Percentiles rank a stretch among this genome's conserved stretches.
These are phyloP conservation scores for Puccinia coronata DNA, from an alignment of 1,284 basidiomycete species.

Conservation along the genomic window DNA sequence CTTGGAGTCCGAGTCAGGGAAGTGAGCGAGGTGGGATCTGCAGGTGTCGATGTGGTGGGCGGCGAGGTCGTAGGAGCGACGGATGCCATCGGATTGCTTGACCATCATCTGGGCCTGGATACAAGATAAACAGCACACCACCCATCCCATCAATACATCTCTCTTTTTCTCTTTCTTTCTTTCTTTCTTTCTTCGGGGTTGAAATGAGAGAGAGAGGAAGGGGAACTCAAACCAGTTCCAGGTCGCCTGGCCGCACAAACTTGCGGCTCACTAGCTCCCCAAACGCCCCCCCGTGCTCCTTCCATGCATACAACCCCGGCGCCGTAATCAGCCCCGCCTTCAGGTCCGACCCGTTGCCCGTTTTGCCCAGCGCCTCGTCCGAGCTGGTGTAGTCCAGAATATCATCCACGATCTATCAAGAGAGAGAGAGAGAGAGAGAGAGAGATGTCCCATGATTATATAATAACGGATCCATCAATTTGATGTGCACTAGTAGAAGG, in stretches of 20 bases:
- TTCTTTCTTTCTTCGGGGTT: too few species aligned
- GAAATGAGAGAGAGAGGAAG: slow-evolving; percentile 21
- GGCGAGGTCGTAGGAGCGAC: not conserved
- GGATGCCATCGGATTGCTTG: not conserved
- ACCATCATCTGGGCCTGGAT: slow-evolving; percentile 1
- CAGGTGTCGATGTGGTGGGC: not conserved
- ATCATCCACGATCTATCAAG: slow-evolving; percentile 82
- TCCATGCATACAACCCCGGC: slow-evolving; percentile 91
- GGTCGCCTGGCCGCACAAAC: slow-evolving; percentile 79
- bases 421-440: too few species aligned
- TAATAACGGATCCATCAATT: not conserved
- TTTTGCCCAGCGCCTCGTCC: slow-evolving; percentile 71
- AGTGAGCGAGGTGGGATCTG: not conserved
- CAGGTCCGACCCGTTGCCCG: slow-evolving; percentile 77
- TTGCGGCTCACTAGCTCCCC: slow-evolving; percentile 80
- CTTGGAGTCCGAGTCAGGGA: not conserved
- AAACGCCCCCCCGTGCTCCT: slow-evolving; percentile 75
- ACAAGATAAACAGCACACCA: too few species aligned
- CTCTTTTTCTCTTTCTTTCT: too few species aligned
- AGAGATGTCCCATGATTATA: too few species aligned
- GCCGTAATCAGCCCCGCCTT: slow-evolving; percentile 85
- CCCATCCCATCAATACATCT: too few species aligned
- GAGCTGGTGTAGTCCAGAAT: slow-evolving; percentile 77
- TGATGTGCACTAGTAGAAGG: not conserved
- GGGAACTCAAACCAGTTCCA: slow-evolving; percentile 67